Evolutionary conservation across 306 rosid species (phyloP), one percentile per base, ranked within the genome.

Genomic region (Corylus heterophylla): DNA sequence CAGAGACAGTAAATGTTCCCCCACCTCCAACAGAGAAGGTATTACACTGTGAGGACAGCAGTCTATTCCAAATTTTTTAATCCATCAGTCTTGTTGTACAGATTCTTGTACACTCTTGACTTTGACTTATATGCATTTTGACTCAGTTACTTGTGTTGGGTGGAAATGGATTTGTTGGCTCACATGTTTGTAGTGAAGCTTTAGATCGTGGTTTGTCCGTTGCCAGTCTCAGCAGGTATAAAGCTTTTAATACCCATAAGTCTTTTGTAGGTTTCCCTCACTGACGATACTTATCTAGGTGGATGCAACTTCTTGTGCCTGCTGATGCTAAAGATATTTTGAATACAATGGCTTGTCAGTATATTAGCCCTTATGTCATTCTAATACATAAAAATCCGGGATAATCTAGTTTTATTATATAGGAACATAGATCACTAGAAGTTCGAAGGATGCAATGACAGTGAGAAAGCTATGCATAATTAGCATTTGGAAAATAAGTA

Each of bases 121-220:
- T 18, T 78, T 68, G 25, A 80, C 73, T 64, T 84, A 56, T 62
- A 42, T 83, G 85, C 56, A 54, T 76, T 58, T 83, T 78, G 50
- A 74, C 75, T 77, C 84, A 95, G 99, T 84, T 95, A 84, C 97
- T 95, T 81, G 98, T 95, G 81, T 80, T 95, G 92, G 98, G 98
- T 77, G 99, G 98, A 83, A 95, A 90, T 85, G 99, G 99, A 70
- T 95, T 95, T 84, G 97, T 95, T 79, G 99, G 99, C 79, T 95
- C 98, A 22, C 97, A 95, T 79, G 42, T 95, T 54, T 91, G 97
- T 81, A 86, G 83, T 80, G 99, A 91, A 82, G 99, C 98, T 58
- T 76, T 95, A 25, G 85, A 85, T 54, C 93, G 51, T 35, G 99
- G 96, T 27, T 80, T 92, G 76, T 69, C 99, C 51, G 97, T 95